Percentiles rank a stretch among this genome's conserved stretches.
Conservation (phyloP, 805 yeast genomes). For the Blastobotrys parvus region DNA sequence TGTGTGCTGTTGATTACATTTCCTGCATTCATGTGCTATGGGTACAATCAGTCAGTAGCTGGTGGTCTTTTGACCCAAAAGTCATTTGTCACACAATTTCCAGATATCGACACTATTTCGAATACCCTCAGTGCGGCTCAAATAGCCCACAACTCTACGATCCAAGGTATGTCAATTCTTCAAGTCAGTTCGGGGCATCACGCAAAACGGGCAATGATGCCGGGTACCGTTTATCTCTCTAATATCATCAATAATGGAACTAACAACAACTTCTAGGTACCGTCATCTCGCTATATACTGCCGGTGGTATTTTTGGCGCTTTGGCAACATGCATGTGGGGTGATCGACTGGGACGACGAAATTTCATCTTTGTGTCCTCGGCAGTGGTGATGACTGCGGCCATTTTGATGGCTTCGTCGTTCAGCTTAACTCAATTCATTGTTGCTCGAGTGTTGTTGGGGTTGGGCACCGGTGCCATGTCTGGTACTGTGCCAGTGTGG, state of each 20-base stretch:
- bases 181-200: too few species aligned
- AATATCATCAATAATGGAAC: too few species aligned
- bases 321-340: conserved; percentile 48
- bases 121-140: conserved; percentile 11
- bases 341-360: conserved; percentile 52
- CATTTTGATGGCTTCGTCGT: conserved; percentile 11
- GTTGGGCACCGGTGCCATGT: conserved; percentile 22
- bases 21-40: conserved; percentile 7
- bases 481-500: conserved; percentile 55
- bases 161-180: conserved; percentile 21
- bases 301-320: conserved; percentile 67
- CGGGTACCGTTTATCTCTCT: too few species aligned
- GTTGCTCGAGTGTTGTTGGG: conserved; percentile 48
- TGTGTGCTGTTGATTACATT: conserved; percentile 4
- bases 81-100: conserved; percentile 9
- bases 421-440: conserved; percentile 58
- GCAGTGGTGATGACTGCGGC: conserved; percentile 35
- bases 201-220: too few species aligned
- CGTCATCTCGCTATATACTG: conserved; percentile 39
- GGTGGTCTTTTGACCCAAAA: conserved; percentile 11
- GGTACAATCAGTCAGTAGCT: conserved; percentile 13
- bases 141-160: conserved; percentile 15
- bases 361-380: conserved; percentile 45
- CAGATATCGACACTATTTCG: conserved; percentile 8
- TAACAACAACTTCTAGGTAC: conserved; percentile 5